Base-by-base conservation (phyloP, 345 rosid genomes). In the Cardamine occulta region DNA sequence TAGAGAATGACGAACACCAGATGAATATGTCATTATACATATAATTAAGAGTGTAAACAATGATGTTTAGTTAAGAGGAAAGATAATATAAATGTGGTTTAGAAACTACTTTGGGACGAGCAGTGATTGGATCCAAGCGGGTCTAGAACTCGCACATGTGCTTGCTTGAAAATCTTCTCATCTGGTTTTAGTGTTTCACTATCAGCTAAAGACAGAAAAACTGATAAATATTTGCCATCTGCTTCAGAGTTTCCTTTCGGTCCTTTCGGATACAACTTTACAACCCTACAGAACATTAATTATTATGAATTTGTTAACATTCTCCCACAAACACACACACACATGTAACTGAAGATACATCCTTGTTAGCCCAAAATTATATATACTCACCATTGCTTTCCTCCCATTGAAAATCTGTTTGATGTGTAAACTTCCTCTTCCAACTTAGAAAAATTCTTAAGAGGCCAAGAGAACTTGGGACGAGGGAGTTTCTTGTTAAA, bases 91-190 rank as follows among this genome's bases (percentile, higher is more conserved):
- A 26, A 3, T 26, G 29, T 26, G 29, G 29, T 26, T 4, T 4
- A 28, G 31, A 28, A 28, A 28, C 4, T 28, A 28, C 31, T 4
- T 28, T 28, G 31, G 31, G 0, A 4, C 6, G 31, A 5, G 0
- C 4, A 28, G 39, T 68, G 60, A 4, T 51, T 23, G 19, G 26
- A 47, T 23, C 59, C 75, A 23, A 32, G 2, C 8, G 75, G 68
- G 59, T 48, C 2, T 15, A 48, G 59, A 48, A 71, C 37, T 71
- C 67, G 59, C 3, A 60, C 0, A 23, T 7, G 3, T 60, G 1
- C 75, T 60, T 34, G 48, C 5, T 1, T 5, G 49, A 47, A 71
- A 34, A 48, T n/a, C 32, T 42, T 45, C 31, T 57, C 45, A 19
- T 31, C 55, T 17, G 32, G 32, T 44, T 44, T 45, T 19, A 37